These are phyloP conservation scores for Tetrapisispora iriomotensis DNA, from an alignment of 805 yeast genomes.

Conservation along the genomic window DNA sequence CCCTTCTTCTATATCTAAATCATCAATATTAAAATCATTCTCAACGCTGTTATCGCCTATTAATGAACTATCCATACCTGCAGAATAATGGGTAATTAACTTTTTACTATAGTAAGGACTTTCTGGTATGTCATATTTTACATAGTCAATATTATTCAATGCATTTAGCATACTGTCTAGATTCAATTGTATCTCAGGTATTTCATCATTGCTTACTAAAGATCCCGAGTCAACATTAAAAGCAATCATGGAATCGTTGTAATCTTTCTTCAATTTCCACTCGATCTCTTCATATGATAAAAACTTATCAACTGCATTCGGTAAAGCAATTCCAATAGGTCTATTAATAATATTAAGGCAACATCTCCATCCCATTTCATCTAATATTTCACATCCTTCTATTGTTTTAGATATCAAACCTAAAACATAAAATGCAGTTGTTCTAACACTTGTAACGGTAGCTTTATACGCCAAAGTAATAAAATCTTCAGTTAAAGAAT, in stretches of 20 bases:
- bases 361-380: constrained; percentile 68
- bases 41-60: too few relatives aligned
- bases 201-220: constrained; percentile 8
- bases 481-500: constrained; percentile 44
- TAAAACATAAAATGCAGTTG: constrained; percentile 66
- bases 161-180: constrained; percentile 18
- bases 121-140: too few relatives aligned
- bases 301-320: constrained; percentile 28
- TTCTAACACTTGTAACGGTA: constrained; percentile 51
- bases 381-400: constrained; percentile 78
- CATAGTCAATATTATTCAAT: constrained; percentile 7
- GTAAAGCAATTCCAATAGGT: constrained; percentile 36
- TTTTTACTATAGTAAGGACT: too few relatives aligned
- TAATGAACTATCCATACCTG: too few relatives aligned
- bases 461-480: constrained; percentile 40
- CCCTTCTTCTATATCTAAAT: background rate
- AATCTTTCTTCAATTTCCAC: constrained; percentile 13
- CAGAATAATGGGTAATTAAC: too few relatives aligned
- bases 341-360: constrained; percentile 35
- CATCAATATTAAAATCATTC: background rate
- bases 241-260: constrained; percentile 14
- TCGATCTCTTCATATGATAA: constrained; percentile 21
- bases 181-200: constrained; percentile 14
- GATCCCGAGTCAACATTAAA: constrained; percentile 12
- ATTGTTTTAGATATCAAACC: constrained; percentile 64